These are phyloP conservation scores for Dipodascus geniculatus DNA, from an alignment of 805 yeast genomes.

Conservation along the genomic window DNA sequence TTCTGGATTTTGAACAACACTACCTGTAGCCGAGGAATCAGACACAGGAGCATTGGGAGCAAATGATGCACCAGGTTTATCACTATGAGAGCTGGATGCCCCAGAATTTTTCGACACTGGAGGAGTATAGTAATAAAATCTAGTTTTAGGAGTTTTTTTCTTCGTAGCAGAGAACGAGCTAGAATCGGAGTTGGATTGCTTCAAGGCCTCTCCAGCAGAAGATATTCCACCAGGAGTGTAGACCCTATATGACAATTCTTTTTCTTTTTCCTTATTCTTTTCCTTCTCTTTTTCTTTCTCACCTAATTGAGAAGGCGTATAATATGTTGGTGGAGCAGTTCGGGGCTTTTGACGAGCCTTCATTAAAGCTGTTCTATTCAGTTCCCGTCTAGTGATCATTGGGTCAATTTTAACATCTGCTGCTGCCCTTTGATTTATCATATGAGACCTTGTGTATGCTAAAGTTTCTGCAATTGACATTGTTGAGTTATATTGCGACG, in stretches of 20 bases:
- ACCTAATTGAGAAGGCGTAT: not conserved
- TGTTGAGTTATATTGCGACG: not conserved
- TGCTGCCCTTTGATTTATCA: constrained; percentile 7
- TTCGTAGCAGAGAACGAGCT: not conserved
- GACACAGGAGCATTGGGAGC: constrained; percentile 3
- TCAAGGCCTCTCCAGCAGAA: not conserved
- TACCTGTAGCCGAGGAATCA: not conserved
- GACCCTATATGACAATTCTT: not conserved
- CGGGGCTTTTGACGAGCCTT: not conserved
- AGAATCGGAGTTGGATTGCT: not conserved
- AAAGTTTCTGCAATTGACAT: constrained; percentile 49
- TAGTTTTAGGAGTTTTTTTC: not conserved
- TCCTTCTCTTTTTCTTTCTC: not conserved
- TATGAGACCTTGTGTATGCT: constrained; percentile 30
- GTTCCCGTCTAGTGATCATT: constrained; percentile 12
- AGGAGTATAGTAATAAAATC: constrained; percentile 5
- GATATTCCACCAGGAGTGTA: not conserved
- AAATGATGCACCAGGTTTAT: constrained; percentile 3
- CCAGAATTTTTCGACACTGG: constrained; percentile 1
- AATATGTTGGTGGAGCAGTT: not conserved
- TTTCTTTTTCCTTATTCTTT: not conserved
- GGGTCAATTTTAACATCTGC: constrained; percentile 13
- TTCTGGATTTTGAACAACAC: not conserved
- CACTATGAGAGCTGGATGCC: constrained; percentile 3
- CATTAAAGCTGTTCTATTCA: constrained; percentile 1